phyloP scores from a whole-genome alignment of 2,329 filamentous ascomycete species.

The Ophiostoma sp. region DNA sequence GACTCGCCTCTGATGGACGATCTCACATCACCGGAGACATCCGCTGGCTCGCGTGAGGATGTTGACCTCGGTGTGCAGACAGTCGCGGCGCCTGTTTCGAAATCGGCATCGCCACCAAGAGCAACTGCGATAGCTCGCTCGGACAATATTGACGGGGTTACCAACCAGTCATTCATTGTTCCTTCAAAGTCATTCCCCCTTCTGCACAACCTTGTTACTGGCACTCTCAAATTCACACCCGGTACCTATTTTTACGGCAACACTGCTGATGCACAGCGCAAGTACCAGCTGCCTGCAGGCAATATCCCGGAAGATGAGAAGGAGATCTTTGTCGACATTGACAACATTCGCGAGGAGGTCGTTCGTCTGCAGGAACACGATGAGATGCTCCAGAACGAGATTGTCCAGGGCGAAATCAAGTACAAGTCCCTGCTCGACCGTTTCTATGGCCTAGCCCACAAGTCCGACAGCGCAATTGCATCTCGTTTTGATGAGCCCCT shows the following conservation, averaged over 20 bases:
- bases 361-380: conserved; percentile 28
- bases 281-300: conserved; percentile 23
- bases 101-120: background rate
- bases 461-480: conserved; percentile 20
- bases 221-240: conserved; percentile 25
- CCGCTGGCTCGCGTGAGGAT: conserved; percentile 23
- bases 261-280: conserved; percentile 12
- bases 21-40: conserved; percentile 24
- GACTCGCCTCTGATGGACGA: conserved; percentile 20
- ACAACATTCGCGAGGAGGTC: conserved; percentile 34
- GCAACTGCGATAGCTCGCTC: conserved; percentile 3
- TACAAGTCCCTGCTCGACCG: conserved; percentile 25
- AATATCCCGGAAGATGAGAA: conserved; percentile 25
- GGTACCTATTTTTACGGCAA: conserved; percentile 23
- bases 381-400: conserved; percentile 29
- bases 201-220: conserved; percentile 27
- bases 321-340: conserved; percentile 33
- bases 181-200: conserved; percentile 27
- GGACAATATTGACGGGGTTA: conserved; percentile 18
- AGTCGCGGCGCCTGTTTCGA: background rate
- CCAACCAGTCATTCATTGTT: conserved; percentile 27
- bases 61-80: conserved; percentile 14
- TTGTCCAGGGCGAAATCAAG: conserved; percentile 26
- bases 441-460: conserved; percentile 22
- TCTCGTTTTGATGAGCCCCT: conserved; percentile 18